Evolutionary conservation across 2,329 filamentous ascomycete species (phyloP).

Genomic region (Paracorniculantispora psalliotae): DNA sequence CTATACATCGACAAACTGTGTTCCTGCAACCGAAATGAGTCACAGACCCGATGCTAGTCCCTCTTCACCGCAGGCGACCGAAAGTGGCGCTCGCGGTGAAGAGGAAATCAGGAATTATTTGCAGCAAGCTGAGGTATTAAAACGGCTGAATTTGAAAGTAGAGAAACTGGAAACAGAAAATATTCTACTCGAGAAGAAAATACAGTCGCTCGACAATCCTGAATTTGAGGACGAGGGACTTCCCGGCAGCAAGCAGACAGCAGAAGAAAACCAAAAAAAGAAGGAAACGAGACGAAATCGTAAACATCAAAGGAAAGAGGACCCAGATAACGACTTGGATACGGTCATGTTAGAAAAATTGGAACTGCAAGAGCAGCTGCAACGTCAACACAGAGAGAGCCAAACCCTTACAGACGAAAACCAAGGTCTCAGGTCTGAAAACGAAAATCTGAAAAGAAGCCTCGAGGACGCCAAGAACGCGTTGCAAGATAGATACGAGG

Average conservation of each 20-base stretch:
- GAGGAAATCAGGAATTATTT: neutral
- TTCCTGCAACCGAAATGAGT: neutral
- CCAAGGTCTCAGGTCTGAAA: no score
- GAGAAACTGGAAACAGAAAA: no score
- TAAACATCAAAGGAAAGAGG: no score
- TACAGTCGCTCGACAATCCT: no score
- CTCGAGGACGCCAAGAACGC: neutral
- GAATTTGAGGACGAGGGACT: no score
- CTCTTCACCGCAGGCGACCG: neutral
- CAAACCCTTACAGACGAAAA: neutral
- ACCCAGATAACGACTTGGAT: neutral
- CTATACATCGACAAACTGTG: neutral
- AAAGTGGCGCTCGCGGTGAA: neutral
- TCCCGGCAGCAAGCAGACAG: no score
- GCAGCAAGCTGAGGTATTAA: no score
- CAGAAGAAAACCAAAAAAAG: no score
- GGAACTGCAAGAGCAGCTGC: neutral
- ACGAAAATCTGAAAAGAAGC: neutral
- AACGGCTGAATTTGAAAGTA: no score
- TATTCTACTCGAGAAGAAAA: no score
- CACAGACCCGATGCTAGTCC: neutral
- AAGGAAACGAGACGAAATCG: no score
- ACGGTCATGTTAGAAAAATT: neutral
- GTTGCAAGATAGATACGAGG: no score
- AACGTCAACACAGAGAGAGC: neutral